These are phyloP conservation scores for Fusarium cyanostomum DNA, from an alignment of 2,329 filamentous ascomycete species.

Conservation along the genomic window DNA sequence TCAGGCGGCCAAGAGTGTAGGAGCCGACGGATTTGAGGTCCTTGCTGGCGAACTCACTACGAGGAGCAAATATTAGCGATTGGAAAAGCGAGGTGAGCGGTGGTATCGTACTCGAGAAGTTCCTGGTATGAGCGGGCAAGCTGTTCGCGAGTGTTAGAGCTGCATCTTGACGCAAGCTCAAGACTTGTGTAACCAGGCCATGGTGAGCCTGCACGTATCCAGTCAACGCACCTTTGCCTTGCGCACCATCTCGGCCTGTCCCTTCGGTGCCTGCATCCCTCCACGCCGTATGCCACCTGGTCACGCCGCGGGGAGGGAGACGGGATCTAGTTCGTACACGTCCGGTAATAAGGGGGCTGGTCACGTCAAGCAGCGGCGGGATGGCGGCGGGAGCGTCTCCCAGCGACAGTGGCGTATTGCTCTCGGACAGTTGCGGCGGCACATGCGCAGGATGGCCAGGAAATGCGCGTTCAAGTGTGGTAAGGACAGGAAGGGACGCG, in stretches of 20 bases:
- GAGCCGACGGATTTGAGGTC: slow-evolving; percentile 94
- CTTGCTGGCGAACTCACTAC: slow-evolving; percentile 90
- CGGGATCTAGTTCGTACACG: slow-evolving; percentile 2
- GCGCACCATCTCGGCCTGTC: slow-evolving; percentile 67
- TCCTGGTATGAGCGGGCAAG: slow-evolving; percentile 97
- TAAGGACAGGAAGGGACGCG: not conserved
- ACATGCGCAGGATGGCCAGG: slow-evolving; percentile 36
- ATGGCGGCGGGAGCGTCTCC: slow-evolving; percentile 28
- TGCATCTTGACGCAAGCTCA: not conserved
- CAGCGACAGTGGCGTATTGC: slow-evolving; percentile 33
- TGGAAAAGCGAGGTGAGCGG: not conserved
- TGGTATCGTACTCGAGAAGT: slow-evolving; percentile 81
- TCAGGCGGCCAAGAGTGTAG: slow-evolving; percentile 89
- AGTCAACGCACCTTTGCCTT: slow-evolving; percentile 65
- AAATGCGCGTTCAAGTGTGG: slow-evolving; percentile 9
- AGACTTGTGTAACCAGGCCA: not conserved
- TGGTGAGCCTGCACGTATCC: not conserved
- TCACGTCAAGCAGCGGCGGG: slow-evolving; percentile 17
- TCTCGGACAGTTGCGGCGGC: slow-evolving; percentile 21
- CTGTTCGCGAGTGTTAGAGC: slow-evolving; percentile 55
- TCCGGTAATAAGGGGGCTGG: slow-evolving; percentile 2
- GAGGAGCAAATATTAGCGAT: slow-evolving; percentile 16
- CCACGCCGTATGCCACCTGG: slow-evolving; percentile 42
- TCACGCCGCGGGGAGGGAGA: slow-evolving; percentile 35
- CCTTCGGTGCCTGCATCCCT: slow-evolving; percentile 65